Evolutionary conservation across 176 grass and related monocot genomes (phyloP).

Genomic region (Ampelocalamus luodianensis): DNA sequence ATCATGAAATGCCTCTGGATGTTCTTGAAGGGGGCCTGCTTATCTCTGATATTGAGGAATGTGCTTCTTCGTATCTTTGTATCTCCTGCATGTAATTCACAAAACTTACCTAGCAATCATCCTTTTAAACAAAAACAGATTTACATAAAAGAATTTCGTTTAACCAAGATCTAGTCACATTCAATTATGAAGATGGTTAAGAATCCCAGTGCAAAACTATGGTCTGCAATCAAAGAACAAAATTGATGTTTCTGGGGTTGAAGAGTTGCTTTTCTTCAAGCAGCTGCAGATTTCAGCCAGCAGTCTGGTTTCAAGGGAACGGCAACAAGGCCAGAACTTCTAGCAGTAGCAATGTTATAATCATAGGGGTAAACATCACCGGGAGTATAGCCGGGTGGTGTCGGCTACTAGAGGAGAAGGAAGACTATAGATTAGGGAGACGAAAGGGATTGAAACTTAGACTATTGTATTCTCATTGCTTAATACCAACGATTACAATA

Average conservation of each 20-base stretch:
- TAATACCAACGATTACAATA: too few relatives aligned
- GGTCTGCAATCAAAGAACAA: constrained; percentile 13
- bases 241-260: neutral
- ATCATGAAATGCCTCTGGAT: constrained; percentile 67
- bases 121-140: neutral
- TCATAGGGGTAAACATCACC: too few relatives aligned
- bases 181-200: constrained; percentile 5
- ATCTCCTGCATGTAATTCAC: constrained; percentile 68
- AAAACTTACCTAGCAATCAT: constrained; percentile 36
- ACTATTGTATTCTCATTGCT: too few relatives aligned
- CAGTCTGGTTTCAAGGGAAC: constrained; percentile 14
- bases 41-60: constrained; percentile 59
- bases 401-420: too few relatives aligned
- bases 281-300: constrained; percentile 12
- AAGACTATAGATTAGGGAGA: too few relatives aligned
- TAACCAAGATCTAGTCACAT: neutral
- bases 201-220: neutral
- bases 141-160: constrained; percentile 8
- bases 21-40: constrained; percentile 67
- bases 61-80: constrained; percentile 71
- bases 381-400: too few relatives aligned
- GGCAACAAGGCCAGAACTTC: neutral
- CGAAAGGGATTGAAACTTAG: too few relatives aligned
- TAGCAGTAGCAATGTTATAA: too few relatives aligned
- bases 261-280: neutral